Evolutionary conservation across 306 rosid genomes (phyloP).

Genomic region (Abrus precatorius): DNA sequence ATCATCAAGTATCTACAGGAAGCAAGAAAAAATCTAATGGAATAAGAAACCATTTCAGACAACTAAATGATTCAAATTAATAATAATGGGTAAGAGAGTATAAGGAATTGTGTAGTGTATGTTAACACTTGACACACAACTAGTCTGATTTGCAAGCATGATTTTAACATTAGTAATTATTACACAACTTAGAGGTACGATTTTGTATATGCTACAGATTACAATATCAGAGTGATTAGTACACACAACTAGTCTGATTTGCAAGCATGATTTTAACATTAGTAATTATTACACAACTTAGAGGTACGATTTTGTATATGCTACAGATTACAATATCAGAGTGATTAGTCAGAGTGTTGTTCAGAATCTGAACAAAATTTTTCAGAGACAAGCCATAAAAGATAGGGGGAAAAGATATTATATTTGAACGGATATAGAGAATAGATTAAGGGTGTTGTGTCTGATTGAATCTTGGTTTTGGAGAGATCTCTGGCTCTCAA

Average conservation of each 20-base stretch:
- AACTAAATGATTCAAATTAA: background rate
- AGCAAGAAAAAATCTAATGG: constrained; percentile 32
- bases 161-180: background rate
- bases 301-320: background rate
- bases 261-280: background rate
- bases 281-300: background rate
- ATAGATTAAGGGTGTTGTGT: no score
- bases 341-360: no score
- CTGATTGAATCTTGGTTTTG: no score
- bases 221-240: no score
- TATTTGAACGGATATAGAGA: no score
- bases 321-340: background rate
- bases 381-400: no score
- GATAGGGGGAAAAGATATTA: no score
- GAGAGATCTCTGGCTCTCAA: no score
- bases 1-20: constrained; percentile 77
- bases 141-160: background rate
- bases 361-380: no score
- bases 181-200: background rate
- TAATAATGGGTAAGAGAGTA: background rate
- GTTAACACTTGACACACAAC: background rate
- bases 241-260: background rate
- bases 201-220: background rate
- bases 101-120: background rate
- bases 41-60: constrained; percentile 7